phyloP scores from a whole-genome alignment of 805 yeast species.

The Teunomyces aglyptinius region DNA sequence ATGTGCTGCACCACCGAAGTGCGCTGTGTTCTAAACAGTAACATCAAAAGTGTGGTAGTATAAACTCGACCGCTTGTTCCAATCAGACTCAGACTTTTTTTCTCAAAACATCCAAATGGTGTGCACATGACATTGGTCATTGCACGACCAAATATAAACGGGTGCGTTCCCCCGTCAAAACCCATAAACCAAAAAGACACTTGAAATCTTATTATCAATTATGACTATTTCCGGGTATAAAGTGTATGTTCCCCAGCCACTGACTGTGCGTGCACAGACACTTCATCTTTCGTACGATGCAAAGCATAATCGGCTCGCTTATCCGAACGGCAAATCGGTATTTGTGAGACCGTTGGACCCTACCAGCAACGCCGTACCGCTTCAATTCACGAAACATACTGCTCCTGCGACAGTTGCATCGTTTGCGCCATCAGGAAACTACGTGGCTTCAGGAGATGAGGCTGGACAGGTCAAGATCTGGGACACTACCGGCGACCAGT shows the following conservation, averaged over 20 bases:
- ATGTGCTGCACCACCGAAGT: neutral
- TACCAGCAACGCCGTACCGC: constrained; percentile 41
- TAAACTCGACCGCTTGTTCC: neutral
- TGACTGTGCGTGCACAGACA: constrained; percentile 67
- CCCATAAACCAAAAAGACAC: too few relatives aligned
- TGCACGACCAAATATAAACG: too few relatives aligned
- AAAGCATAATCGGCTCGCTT: constrained; percentile 67
- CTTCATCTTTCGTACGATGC: constrained; percentile 76
- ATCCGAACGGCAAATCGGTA: constrained; percentile 78
- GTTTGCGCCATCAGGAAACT: constrained; percentile 87
- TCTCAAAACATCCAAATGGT: neutral
- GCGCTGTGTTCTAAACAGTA: constrained; percentile 4
- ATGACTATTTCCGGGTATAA: constrained; percentile 31
- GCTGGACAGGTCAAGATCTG: constrained; percentile 88
- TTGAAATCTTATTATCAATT: neutral
- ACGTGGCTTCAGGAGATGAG: constrained; percentile 89
- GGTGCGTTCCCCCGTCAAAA: neutral
- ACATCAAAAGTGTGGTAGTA: neutral
- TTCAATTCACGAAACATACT: constrained; percentile 74
- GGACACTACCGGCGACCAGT: constrained; percentile 48
- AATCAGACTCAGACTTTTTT: constrained; percentile 1
- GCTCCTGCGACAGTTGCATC: constrained; percentile 76
- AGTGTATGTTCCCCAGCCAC: constrained; percentile 73
- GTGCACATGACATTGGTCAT: too few relatives aligned
- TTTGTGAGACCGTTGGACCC: constrained; percentile 63